Percentiles rank a stretch among this genome's conserved stretches.
phyloP scores from a whole-genome alignment of 306 rosid genomes.

The Pyrus communis region DNA sequence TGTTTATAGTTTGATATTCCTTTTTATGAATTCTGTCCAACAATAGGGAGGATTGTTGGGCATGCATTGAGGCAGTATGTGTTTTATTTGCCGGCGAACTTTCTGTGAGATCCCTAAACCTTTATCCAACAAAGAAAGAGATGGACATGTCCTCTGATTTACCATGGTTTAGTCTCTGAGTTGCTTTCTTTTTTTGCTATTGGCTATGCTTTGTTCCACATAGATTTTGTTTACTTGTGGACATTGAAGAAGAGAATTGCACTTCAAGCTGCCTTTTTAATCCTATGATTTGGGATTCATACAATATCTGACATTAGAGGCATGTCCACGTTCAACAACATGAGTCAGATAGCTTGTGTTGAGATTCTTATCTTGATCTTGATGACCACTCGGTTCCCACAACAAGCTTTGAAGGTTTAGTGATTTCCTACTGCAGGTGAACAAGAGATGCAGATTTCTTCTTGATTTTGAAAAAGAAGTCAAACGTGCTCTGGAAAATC shows the following conservation, averaged over 20 bases:
- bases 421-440: constrained; percentile 54
- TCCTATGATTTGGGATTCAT: neutral
- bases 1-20: neutral
- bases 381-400: neutral
- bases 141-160: too few relatives aligned
- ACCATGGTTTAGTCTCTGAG: too few relatives aligned
- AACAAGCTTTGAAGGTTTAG: constrained; percentile 8
- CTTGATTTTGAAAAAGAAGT: constrained; percentile 79
- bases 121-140: too few relatives aligned
- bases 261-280: too few relatives aligned
- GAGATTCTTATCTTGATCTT: neutral
- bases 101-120: too few relatives aligned
- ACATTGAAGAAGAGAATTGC: too few relatives aligned
- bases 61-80: too few relatives aligned
- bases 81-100: too few relatives aligned
- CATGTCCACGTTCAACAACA: neutral
- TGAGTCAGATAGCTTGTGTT: neutral
- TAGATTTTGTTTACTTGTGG: too few relatives aligned
- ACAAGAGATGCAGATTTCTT: constrained; percentile 92
- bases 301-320: neutral
- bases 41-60: neutral
- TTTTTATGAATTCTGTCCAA: neutral
- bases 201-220: too few relatives aligned
- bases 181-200: too few relatives aligned
- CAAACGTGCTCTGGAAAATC: constrained; percentile 36